phyloP scores from a whole-genome alignment of 495 filamentous ascomycete genomes.

The Podospora anserina region DNA sequence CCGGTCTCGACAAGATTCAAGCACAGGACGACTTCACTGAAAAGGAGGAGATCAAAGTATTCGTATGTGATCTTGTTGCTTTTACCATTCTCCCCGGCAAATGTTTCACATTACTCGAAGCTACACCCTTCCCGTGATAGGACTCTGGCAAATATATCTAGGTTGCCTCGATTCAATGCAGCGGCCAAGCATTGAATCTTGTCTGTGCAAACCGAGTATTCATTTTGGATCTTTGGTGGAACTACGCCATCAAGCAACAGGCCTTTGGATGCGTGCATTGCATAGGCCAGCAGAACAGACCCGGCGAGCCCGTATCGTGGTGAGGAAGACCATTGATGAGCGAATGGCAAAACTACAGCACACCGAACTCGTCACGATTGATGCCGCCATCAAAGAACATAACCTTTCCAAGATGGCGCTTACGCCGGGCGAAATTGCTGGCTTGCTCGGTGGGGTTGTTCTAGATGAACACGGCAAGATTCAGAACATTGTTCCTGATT shows the following conservation, averaged over 20 bases:
- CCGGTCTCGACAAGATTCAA: neutral
- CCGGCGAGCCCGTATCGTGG: neutral
- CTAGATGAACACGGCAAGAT: neutral
- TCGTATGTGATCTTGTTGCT: neutral
- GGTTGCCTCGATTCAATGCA: neutral
- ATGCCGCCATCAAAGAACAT: neutral
- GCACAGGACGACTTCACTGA: neutral
- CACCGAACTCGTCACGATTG: neutral
- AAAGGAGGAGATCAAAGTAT: neutral
- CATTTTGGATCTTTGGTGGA: neutral
- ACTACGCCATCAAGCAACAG: neutral
- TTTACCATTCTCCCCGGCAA: no score
- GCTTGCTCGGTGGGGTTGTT: neutral
- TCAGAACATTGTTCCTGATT: neutral
- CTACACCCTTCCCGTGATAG: neutral
- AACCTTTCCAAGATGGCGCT: neutral
- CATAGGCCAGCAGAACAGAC: neutral
- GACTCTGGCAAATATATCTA: neutral
- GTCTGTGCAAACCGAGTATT: neutral
- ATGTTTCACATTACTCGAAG: no score
- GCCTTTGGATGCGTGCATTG: neutral
- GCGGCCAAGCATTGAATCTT: neutral
- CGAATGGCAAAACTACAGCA: neutral
- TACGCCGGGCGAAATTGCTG: neutral
- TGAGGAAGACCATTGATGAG: neutral